A percentile compares a stretch with the other conserved stretches of the same genome.
Evolutionary conservation across 495 filamentous ascomycete species (phyloP).

Genomic region (Penicillium macrosclerotiorum): DNA sequence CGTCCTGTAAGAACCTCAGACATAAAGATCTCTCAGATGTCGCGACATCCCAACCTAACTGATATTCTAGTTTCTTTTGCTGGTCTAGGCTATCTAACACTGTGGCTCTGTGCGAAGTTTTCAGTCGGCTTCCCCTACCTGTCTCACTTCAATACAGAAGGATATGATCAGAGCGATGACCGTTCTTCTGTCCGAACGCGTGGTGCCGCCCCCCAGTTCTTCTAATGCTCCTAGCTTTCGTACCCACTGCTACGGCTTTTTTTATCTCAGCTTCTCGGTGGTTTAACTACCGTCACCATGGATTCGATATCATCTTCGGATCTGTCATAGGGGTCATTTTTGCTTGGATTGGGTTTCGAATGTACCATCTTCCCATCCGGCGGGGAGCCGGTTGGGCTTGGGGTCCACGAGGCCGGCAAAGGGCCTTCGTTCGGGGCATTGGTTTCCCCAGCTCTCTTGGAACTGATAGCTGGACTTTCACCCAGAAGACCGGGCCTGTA

Average conservation of each 20-base stretch:
- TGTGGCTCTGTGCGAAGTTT: constrained; percentile 66
- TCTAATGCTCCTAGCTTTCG: constrained; percentile 53
- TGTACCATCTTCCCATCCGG: constrained; percentile 68
- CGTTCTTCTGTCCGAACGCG: constrained; percentile 38
- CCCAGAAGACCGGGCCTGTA: neutral
- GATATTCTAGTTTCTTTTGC: constrained; percentile 54
- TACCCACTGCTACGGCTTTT: constrained; percentile 55
- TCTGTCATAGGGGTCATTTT: constrained; percentile 53
- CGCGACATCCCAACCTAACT: no score
- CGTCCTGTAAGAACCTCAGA: constrained; percentile 53
- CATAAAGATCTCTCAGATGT: no score
- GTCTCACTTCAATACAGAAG: constrained; percentile 33
- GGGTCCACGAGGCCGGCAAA: constrained; percentile 37
- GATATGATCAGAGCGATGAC: constrained; percentile 21
- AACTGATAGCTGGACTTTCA: constrained; percentile 31
- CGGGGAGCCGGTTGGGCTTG: constrained; percentile 57
- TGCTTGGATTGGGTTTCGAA: constrained; percentile 57
- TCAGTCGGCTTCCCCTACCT: constrained; percentile 62
- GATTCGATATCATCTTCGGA: constrained; percentile 64
- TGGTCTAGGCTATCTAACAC: constrained; percentile 59
- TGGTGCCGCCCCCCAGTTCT: constrained; percentile 61
- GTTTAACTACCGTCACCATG: constrained; percentile 62
- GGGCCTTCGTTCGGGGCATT: constrained; percentile 60
- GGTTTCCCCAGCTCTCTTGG: constrained; percentile 52
- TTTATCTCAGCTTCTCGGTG: constrained; percentile 64